These are phyloP conservation scores for Lipomyces sp. DNA, from an alignment of 805 yeast species.

Conservation along the genomic window DNA sequence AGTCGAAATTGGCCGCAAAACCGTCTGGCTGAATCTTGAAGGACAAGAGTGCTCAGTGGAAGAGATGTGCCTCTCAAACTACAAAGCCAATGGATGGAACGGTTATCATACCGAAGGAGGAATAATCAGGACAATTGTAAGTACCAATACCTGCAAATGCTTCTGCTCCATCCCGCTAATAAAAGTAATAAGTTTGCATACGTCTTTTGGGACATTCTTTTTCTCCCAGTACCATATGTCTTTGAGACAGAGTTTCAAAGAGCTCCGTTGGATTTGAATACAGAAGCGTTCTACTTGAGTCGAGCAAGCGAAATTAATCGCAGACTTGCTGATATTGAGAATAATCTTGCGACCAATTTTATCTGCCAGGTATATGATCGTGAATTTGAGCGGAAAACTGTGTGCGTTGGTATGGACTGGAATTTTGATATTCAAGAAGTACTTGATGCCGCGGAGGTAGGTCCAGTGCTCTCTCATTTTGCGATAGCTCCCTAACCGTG, in stretches of 20 bases:
- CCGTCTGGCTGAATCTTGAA: slow-evolving; percentile 26
- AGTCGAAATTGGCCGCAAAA: slow-evolving; percentile 23
- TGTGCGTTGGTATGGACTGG: slow-evolving; percentile 46
- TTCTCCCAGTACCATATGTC: slow-evolving; percentile 35
- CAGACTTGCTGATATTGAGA: slow-evolving; percentile 38
- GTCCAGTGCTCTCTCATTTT: background rate
- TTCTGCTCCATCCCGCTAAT: background rate
- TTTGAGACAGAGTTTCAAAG: slow-evolving; percentile 46
- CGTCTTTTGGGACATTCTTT: slow-evolving; percentile 41
- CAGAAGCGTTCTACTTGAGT: slow-evolving; percentile 37
- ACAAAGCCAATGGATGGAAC: slow-evolving; percentile 41
- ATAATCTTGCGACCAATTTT: slow-evolving; percentile 11
- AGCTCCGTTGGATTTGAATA: slow-evolving; percentile 43
- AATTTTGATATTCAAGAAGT: slow-evolving; percentile 35
- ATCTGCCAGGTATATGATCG: slow-evolving; percentile 24
- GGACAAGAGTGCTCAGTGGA: slow-evolving; percentile 43
- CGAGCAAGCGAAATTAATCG: slow-evolving; percentile 38
- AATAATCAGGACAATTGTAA: slow-evolving; percentile 41
- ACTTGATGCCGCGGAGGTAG: slow-evolving; percentile 35
- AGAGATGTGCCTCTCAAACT: slow-evolving; percentile 44
- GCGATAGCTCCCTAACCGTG: background rate
- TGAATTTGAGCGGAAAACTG: slow-evolving; percentile 36
- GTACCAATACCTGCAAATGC: background rate
- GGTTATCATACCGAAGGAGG: slow-evolving; percentile 49
- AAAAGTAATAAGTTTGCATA: slow-evolving; percentile 41